These are phyloP conservation scores for Microsporum canis DNA, from an alignment of 2,329 filamentous ascomycete genomes.

Conservation along the genomic window DNA sequence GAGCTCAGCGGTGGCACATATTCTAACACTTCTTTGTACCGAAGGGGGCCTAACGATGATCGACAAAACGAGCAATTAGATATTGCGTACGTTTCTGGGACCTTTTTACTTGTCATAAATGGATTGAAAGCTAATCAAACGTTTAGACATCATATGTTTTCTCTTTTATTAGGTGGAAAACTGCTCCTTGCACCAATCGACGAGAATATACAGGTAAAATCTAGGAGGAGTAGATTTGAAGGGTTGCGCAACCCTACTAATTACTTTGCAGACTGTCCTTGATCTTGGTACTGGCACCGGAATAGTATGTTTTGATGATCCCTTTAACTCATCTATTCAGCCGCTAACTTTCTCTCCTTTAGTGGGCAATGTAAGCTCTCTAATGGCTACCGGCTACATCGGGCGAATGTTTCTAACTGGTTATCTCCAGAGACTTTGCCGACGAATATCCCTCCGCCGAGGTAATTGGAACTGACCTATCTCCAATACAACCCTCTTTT, in stretches of 20 bases:
- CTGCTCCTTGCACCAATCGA: constrained; percentile 37
- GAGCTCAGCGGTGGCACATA: neutral
- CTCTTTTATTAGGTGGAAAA: constrained; percentile 37
- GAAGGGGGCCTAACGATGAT: constrained; percentile 15
- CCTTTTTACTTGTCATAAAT: neutral
- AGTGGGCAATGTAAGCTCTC: constrained; percentile 11
- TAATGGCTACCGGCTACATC: neutral
- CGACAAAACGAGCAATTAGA: constrained; percentile 17
- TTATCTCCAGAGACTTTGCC: constrained; percentile 20
- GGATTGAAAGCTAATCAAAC: neutral
- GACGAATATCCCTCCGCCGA: constrained; percentile 40
- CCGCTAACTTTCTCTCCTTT: neutral
- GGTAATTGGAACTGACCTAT: constrained; percentile 52
- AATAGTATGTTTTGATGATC: neutral
- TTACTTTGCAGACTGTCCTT: constrained; percentile 10
- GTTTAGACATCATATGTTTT: constrained; percentile 29
- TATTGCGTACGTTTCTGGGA: constrained; percentile 11
- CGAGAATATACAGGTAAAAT: constrained; percentile 6
- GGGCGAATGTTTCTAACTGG: constrained; percentile 1
- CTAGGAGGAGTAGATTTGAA: neutral
- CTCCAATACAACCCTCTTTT: constrained; percentile 49
- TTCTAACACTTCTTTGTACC: neutral
- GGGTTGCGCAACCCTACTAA: neutral
- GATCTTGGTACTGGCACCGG: constrained; percentile 18
- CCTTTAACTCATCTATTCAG: neutral